Evolutionary conservation across 1,284 basidiomycete species (phyloP).

Genomic region (Stygiomarasmius scandens): DNA sequence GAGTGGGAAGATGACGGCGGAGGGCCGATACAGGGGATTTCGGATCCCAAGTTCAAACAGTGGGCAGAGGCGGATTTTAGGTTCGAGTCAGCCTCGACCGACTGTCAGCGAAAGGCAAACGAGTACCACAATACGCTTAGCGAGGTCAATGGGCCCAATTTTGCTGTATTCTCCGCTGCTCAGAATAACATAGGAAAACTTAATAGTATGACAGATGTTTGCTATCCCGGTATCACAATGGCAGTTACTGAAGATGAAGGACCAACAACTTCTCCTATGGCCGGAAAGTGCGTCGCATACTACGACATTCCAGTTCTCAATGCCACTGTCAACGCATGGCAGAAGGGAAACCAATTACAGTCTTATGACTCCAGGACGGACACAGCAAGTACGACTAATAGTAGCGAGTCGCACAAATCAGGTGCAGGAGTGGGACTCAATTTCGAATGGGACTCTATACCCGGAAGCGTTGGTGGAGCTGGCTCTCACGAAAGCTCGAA

Average conservation of each 20-base stretch:
- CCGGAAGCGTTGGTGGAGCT: background rate
- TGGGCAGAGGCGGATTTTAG: background rate
- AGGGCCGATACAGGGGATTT: background rate
- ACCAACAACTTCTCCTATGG: background rate
- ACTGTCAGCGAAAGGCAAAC: background rate
- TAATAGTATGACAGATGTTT: background rate
- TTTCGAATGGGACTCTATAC: background rate
- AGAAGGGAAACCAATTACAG: background rate
- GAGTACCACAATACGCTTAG: background rate
- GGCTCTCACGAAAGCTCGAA: background rate
- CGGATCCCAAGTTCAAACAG: background rate
- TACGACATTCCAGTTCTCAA: background rate
- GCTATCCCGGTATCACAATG: background rate
- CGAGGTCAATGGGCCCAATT: background rate
- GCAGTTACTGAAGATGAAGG: background rate
- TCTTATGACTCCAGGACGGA: background rate
- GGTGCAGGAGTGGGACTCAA: background rate
- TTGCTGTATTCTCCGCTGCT: background rate
- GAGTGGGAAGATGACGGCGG: background rate
- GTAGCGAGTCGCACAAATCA: background rate
- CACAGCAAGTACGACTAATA: background rate
- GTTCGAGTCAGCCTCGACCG: background rate
- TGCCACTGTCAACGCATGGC: background rate
- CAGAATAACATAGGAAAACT: background rate
- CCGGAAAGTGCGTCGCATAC: background rate